phyloP scores from a whole-genome alignment of 108 stramenopile species.

The Pseudonitzschia multistriata region DNA sequence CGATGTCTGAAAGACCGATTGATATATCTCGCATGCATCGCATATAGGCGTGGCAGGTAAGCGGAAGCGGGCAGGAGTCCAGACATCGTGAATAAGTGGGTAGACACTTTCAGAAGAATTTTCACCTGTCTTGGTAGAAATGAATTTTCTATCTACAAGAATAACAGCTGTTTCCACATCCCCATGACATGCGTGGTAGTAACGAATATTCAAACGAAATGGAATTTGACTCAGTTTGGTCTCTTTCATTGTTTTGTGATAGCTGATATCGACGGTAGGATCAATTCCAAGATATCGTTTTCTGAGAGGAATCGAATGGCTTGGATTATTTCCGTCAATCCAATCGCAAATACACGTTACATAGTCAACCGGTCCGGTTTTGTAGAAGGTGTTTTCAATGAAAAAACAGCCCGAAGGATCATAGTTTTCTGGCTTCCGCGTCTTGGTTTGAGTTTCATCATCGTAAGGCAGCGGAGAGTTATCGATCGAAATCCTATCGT shows the following conservation, averaged over 20 bases:
- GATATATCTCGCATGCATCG: slow-evolving; percentile 37
- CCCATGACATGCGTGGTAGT: slow-evolving; percentile 63
- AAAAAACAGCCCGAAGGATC: slow-evolving; percentile 64
- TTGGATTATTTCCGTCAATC: slow-evolving; percentile 20
- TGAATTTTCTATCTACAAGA: slow-evolving; percentile 33
- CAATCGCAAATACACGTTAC: slow-evolving; percentile 42
- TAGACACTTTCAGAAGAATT: slow-evolving; percentile 11
- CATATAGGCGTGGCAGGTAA: slow-evolving; percentile 26
- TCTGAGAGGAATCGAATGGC: slow-evolving; percentile 23
- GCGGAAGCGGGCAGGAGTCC: slow-evolving; percentile 26
- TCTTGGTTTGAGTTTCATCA: not conserved
- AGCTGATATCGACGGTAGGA: not conserved
- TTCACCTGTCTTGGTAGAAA: not conserved
- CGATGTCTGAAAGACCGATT: slow-evolving; percentile 31
- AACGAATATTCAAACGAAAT: slow-evolving; percentile 66
- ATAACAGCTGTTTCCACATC: slow-evolving; percentile 47
- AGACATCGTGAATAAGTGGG: slow-evolving; percentile 57
- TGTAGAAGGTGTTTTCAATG: slow-evolving; percentile 75
- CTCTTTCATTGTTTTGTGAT: slow-evolving; percentile 40
- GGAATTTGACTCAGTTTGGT: slow-evolving; percentile 52
- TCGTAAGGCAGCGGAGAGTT: not conserved
- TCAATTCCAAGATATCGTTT: slow-evolving; percentile 34
- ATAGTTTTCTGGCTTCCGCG: not conserved
- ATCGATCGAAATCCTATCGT: not conserved
- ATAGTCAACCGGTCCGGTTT: slow-evolving; percentile 54